phyloP scores from a whole-genome alignment of 192 early-diverging fungal species.

The Martensiomyces pterosporus region DNA sequence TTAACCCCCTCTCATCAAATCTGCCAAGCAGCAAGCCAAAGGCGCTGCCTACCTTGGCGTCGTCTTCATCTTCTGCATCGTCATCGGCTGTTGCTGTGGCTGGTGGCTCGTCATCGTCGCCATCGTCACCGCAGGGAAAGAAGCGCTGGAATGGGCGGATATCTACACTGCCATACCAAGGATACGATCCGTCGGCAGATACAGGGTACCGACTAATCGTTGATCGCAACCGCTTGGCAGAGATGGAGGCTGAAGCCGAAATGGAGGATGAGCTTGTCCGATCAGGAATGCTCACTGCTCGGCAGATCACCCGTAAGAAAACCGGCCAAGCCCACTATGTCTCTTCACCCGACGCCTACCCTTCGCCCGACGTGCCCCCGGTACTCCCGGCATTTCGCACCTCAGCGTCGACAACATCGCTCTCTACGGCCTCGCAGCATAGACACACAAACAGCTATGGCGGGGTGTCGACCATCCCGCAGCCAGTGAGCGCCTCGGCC shows the following conservation, averaged over 20 bases:
- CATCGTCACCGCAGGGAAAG: conserved; percentile 15
- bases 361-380: conserved; percentile 9
- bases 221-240: conserved; percentile 22
- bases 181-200: conserved; percentile 29
- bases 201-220: conserved; percentile 11
- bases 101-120: neutral
- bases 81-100: neutral
- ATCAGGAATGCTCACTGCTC: conserved; percentile 35
- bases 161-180: conserved; percentile 41
- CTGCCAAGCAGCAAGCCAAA: too few relatives aligned
- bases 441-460: conserved; percentile 31
- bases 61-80: too few relatives aligned
- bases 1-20: too few relatives aligned
- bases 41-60: too few relatives aligned
- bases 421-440: too few relatives aligned
- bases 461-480: conserved; percentile 26
- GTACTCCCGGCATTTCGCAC: conserved; percentile 32
- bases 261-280: conserved; percentile 43
- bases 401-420: too few relatives aligned
- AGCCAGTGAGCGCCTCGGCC: conserved; percentile 41
- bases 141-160: conserved; percentile 44
- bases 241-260: conserved; percentile 42
- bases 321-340: conserved; percentile 3
- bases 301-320: conserved; percentile 16
- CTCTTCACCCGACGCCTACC: neutral